These are phyloP conservation scores for Musa acuminata DNA, from an alignment of 176 grass and related monocot species.

Conservation along the genomic window DNA sequence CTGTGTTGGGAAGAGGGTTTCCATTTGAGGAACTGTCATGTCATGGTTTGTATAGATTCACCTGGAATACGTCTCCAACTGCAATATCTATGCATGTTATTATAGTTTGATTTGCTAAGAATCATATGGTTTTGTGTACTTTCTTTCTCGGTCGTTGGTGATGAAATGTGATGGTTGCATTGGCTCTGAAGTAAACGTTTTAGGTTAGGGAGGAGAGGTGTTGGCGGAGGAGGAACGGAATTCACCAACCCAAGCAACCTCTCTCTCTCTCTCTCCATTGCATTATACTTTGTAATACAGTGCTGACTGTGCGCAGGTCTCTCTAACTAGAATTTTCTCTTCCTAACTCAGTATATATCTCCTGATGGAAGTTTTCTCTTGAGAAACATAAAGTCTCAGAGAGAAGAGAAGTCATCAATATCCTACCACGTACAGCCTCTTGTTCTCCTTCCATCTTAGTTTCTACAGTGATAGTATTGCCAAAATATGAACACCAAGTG, in stretches of 20 bases:
- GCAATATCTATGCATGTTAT: neutral
- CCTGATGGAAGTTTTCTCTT: neutral
- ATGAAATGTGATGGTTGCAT: neutral
- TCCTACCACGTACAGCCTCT: neutral
- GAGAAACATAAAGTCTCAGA: neutral
- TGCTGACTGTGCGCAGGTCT: neutral
- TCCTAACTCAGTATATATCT: neutral
- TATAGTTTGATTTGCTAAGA: neutral
- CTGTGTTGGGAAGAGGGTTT: no score
- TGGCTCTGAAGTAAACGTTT: conserved; percentile 3
- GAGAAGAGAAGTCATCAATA: neutral
- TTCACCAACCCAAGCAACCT: neutral
- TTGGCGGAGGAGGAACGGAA: neutral
- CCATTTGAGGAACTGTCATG: no score
- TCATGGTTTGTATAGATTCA: no score
- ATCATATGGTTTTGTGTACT: neutral
- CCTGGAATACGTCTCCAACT: no score
- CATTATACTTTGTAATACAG: neutral
- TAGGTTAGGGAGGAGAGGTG: neutral
- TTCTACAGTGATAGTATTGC: neutral
- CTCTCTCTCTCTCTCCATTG: neutral
- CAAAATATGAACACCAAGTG: neutral
- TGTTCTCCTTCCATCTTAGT: neutral
- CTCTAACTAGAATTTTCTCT: neutral
- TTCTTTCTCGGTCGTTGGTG: neutral